Conservation (phyloP, 768 basidiomycete species). For the Postia placenta region DNA sequence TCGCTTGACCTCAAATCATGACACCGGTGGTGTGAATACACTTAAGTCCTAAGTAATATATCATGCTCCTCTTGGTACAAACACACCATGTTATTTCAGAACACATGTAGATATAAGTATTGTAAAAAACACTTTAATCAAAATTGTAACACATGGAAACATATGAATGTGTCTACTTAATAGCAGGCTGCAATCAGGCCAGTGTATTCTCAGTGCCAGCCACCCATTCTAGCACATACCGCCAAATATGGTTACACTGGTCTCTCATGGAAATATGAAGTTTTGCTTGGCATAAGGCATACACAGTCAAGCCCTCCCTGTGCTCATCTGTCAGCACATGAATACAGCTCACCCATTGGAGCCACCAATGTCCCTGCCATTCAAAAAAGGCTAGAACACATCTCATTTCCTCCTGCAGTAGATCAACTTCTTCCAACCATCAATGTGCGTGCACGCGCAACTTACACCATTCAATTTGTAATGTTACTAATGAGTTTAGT, state of each 20-base stretch:
- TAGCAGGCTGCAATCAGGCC: not conserved
- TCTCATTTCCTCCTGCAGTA: slow-evolving; percentile 15
- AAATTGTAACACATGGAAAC: no score
- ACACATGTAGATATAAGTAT: no score
- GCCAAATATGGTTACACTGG: not conserved
- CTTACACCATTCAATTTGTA: slow-evolving; percentile 12
- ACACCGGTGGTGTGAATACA: no score
- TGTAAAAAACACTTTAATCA: no score
- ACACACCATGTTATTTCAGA: no score
- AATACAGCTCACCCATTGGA: not conserved
- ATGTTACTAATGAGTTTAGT: no score
- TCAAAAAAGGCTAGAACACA: slow-evolving; percentile 2
- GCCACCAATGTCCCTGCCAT: not conserved
- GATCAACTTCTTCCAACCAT: slow-evolving; percentile 15
- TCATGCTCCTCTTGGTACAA: no score
- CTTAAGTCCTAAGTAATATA: no score
- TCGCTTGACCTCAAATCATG: no score
- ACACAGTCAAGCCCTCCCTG: not conserved
- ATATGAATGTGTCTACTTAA: no score
- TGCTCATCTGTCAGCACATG: not conserved
- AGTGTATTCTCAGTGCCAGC: no score
- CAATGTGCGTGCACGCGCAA: slow-evolving; percentile 5
- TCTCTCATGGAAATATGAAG: not conserved
- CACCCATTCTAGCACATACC: not conserved
- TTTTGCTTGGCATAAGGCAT: not conserved